These are phyloP conservation scores for Suhomyces ambrosiae DNA, from an alignment of 1,139 yeast genomes.

Conservation along the genomic window DNA sequence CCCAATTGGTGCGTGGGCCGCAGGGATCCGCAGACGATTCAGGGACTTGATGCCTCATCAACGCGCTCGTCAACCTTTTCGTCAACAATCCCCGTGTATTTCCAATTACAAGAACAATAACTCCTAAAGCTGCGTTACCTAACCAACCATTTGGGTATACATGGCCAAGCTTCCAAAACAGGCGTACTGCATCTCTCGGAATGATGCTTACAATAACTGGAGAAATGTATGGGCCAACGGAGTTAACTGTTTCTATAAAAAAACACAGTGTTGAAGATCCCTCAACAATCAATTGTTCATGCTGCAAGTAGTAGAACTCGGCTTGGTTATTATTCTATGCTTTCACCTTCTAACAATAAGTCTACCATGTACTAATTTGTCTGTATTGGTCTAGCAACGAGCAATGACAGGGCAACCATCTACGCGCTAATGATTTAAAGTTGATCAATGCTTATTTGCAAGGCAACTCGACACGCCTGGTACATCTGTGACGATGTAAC, in stretches of 20 bases:
- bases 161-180: conserved; percentile 1
- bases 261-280: no score
- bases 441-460: no score
- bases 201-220: no score
- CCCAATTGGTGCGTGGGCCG: neutral
- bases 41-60: neutral
- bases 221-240: neutral
- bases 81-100: neutral
- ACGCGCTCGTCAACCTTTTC: conserved; percentile 1
- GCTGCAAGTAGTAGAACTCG: neutral
- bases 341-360: neutral
- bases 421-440: no score
- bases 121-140: neutral
- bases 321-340: neutral
- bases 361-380: neutral
- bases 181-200: no score
- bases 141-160: neutral
- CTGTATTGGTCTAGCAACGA: neutral
- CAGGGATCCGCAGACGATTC: neutral
- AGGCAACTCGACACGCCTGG: no score
- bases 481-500: no score
- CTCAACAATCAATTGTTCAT: neutral
- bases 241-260: neutral
- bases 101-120: neutral
- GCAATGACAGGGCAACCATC: no score